These are phyloP conservation scores for Calvatia gigantea DNA, from an alignment of 768 basidiomycete species.

Conservation along the genomic window DNA sequence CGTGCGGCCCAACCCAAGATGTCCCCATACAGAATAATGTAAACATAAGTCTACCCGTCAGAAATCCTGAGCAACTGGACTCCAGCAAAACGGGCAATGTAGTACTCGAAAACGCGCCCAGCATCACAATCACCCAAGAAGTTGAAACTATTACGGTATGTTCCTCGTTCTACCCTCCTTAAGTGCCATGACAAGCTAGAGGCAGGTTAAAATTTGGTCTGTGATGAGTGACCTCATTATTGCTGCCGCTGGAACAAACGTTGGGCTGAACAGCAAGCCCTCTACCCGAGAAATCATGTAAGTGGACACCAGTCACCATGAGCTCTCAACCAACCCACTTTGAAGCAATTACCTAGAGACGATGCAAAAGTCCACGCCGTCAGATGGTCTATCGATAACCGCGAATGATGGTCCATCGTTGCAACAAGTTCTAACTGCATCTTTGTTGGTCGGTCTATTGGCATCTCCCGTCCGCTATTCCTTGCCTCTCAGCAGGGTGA, in stretches of 20 bases:
- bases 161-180: constrained; percentile 10
- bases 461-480: constrained; percentile 48
- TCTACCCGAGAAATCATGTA: constrained; percentile 61
- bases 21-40: neutral
- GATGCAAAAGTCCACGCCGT: constrained; percentile 35
- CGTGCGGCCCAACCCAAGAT: neutral
- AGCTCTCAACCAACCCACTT: neutral
- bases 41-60: neutral
- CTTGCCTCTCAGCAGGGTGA: constrained; percentile 60
- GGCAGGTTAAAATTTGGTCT: constrained; percentile 66
- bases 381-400: constrained; percentile 43
- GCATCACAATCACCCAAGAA: constrained; percentile 54
- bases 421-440: constrained; percentile 71
- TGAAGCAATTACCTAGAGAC: constrained; percentile 9
- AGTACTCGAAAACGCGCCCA: constrained; percentile 21
- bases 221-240: constrained; percentile 63
- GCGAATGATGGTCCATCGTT: constrained; percentile 39
- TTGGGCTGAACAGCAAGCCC: constrained; percentile 31
- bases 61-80: constrained; percentile 5
- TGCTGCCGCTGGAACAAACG: constrained; percentile 20
- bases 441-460: constrained; percentile 60
- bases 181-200: neutral
- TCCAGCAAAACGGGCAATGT: constrained; percentile 19
- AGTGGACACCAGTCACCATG: constrained; percentile 17
- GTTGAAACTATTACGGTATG: constrained; percentile 64